These are phyloP conservation scores for Lactarius psammicola DNA, from an alignment of 768 basidiomycete species.

Conservation along the genomic window DNA sequence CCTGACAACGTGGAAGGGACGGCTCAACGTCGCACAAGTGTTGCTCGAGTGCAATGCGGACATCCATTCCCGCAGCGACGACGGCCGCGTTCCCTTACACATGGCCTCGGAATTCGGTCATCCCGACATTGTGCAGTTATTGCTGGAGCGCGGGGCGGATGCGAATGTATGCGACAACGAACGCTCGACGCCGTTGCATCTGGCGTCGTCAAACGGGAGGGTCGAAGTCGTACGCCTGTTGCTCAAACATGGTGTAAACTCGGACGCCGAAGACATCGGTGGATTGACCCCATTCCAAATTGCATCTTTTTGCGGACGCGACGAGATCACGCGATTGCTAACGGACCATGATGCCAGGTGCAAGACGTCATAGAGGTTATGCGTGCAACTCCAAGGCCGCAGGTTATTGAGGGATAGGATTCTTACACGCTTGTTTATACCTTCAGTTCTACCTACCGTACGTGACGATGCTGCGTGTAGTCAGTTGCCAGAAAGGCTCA, in stretches of 20 bases:
- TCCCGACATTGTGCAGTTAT: neutral
- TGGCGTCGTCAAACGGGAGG: neutral
- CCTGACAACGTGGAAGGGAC: neutral
- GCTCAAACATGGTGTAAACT: neutral
- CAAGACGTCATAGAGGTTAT: too few species aligned
- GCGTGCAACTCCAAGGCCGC: too few species aligned
- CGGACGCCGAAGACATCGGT: too few species aligned
- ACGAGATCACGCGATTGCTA: too few species aligned
- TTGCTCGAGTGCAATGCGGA: constrained; percentile 3
- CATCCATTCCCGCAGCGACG: neutral
- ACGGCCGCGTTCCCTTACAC: neutral
- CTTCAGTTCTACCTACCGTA: too few species aligned
- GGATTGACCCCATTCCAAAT: neutral
- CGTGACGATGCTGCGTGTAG: too few species aligned
- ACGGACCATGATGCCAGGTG: too few species aligned
- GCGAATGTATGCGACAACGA: neutral
- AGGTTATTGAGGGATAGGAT: too few species aligned
- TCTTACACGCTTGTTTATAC: too few species aligned
- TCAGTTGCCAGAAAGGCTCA: too few species aligned
- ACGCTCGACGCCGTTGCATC: neutral
- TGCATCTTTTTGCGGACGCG: too few species aligned
- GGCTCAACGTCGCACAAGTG: neutral
- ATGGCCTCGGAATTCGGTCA: neutral
- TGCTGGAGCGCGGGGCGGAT: neutral
- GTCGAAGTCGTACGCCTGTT: neutral